A percentile compares a stretch with the other conserved stretches of the same genome.
Evolutionary conservation across 176 grass and related monocot genomes (phyloP).

Genomic region (Saccharum spontaneum): DNA sequence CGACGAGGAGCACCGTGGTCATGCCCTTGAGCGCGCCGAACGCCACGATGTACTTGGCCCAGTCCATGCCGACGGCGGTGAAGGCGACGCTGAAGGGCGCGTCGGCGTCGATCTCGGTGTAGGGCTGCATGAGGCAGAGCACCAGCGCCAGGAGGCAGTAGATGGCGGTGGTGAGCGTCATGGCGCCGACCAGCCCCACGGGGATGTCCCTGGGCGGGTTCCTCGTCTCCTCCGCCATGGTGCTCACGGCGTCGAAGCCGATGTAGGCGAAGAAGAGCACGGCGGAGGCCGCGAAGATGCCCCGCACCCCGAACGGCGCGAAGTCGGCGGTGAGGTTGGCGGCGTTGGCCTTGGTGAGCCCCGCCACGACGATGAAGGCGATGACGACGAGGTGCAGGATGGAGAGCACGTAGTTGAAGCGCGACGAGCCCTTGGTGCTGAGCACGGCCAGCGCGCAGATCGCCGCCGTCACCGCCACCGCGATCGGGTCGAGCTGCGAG

Average conservation of each 20-base stretch:
- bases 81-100: conserved; percentile 76
- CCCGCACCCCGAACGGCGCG: conserved; percentile 51
- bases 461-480: conserved; percentile 52
- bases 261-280: conserved; percentile 95
- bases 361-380: conserved; percentile 67
- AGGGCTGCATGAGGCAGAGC: conserved; percentile 80
- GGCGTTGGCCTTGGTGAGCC: conserved; percentile 43
- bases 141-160: conserved; percentile 68
- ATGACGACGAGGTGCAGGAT: conserved; percentile 71
- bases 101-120: conserved; percentile 32
- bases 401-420: conserved; percentile 85
- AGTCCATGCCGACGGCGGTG: conserved; percentile 54
- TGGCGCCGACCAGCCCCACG: conserved; percentile 70
- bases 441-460: conserved; percentile 58
- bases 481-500: conserved; percentile 78
- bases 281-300: conserved; percentile 63
- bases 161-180: conserved; percentile 46
- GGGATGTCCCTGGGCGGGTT: conserved; percentile 78
- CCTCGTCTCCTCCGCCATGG: conserved; percentile 92
- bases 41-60: conserved; percentile 85
- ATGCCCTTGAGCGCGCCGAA: conserved; percentile 79
- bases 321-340: conserved; percentile 56
- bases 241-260: conserved; percentile 86
- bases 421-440: conserved; percentile 85
- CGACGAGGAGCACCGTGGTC: conserved; percentile 71